Evolutionary conservation across 2,329 filamentous ascomycete genomes (phyloP).

Genomic region (Ascochyta fabae): DNA sequence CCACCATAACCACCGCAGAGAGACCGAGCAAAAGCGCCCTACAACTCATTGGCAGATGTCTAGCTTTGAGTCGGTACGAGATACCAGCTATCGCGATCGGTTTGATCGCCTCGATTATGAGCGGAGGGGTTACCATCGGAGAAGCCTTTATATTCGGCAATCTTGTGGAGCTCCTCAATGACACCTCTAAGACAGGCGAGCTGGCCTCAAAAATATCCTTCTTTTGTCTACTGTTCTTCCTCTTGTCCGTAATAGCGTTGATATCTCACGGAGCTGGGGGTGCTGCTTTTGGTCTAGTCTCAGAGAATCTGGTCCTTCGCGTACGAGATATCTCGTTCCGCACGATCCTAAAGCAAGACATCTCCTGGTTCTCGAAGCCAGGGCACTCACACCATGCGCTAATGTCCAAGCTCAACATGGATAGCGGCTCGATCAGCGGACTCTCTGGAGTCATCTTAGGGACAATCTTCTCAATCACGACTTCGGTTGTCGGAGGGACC

Average conservation of each 20-base stretch:
- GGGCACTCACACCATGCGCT: conserved; percentile 54
- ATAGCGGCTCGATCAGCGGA: conserved; percentile 57
- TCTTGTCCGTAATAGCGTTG: conserved; percentile 59
- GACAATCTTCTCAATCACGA: conserved; percentile 57
- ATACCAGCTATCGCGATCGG: conserved; percentile 50
- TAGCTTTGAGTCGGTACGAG: conserved; percentile 47
- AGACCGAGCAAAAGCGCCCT: conserved; percentile 21
- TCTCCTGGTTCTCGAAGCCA: conserved; percentile 57
- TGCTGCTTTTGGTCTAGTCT: conserved; percentile 57
- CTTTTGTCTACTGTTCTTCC: conserved; percentile 60
- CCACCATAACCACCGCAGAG: background rate
- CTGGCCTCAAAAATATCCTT: conserved; percentile 46
- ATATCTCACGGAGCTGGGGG: conserved; percentile 53
- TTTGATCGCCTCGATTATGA: conserved; percentile 53
- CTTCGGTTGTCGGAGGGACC: conserved; percentile 56
- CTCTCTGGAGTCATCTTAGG: conserved; percentile 59
- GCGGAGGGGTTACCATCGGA: conserved; percentile 62
- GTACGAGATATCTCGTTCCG: conserved; percentile 56
- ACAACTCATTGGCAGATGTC: conserved; percentile 33
- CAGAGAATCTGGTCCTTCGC: conserved; percentile 54
- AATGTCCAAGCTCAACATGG: conserved; percentile 56
- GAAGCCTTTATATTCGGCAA: conserved; percentile 50
- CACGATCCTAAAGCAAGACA: conserved; percentile 62
- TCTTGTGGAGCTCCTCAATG: conserved; percentile 40
- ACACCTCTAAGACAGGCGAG: conserved; percentile 24